A percentile compares a stretch with the other conserved stretches of the same genome.
Conservation (phyloP, 2,329 filamentous ascomycete species). For the Penicillium expansum region DNA sequence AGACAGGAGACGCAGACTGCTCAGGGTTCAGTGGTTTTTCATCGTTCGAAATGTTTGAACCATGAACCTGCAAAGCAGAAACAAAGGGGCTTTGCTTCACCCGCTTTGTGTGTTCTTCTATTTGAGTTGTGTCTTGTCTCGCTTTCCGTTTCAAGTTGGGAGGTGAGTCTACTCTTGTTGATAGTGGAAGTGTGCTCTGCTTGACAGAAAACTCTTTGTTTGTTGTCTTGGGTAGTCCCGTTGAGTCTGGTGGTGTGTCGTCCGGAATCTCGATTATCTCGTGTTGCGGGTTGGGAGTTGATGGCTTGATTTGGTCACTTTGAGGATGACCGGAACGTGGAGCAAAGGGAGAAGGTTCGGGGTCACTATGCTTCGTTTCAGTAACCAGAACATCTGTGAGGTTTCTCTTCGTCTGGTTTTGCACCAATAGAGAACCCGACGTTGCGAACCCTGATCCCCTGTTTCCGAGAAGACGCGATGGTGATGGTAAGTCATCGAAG, state of each 20-base stretch:
- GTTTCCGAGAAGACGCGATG: conserved; percentile 26
- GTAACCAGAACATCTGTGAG: background rate
- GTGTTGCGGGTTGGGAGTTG: background rate
- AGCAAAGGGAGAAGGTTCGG: background rate
- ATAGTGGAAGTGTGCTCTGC: background rate
- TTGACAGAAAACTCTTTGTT: background rate
- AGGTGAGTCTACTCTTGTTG: background rate
- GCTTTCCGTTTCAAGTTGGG: conserved; percentile 9
- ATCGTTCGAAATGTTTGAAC: background rate
- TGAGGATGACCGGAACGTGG: background rate
- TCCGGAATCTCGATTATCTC: conserved; percentile 10
- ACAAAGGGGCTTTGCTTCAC: background rate
- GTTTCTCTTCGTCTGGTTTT: background rate
- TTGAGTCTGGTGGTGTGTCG: background rate
- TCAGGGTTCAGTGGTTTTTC: background rate
- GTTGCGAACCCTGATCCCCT: background rate
- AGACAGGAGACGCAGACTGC: background rate
- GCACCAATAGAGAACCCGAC: background rate
- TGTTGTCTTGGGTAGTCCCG: background rate
- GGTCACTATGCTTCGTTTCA: background rate
- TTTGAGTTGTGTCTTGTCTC: background rate
- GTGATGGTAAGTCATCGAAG: conserved; percentile 41
- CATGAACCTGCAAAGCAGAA: background rate
- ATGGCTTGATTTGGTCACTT: background rate
- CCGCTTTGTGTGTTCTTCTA: background rate